Conservation (phyloP, 768 basidiomycete species). For the Lactarius psammicola region DNA sequence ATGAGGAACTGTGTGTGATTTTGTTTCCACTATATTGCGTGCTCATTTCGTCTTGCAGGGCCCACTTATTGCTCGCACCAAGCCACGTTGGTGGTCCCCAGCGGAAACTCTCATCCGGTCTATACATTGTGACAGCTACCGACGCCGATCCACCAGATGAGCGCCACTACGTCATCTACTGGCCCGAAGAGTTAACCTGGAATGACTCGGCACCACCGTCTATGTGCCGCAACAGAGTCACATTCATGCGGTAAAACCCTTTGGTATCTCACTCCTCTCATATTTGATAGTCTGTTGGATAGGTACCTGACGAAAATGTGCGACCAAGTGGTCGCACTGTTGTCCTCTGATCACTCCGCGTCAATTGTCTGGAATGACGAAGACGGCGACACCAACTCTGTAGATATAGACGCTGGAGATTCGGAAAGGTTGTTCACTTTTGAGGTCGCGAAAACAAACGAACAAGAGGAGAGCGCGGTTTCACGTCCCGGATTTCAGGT, state of each 20-base stretch:
- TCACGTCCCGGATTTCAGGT: slow-evolving; percentile 44
- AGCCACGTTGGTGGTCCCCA: background rate
- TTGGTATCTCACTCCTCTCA: background rate
- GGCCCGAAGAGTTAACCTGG: slow-evolving; percentile 64
- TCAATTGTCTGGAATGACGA: slow-evolving; percentile 46
- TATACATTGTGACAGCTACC: background rate
- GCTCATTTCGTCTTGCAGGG: slow-evolving; percentile 18
- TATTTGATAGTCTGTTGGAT: background rate
- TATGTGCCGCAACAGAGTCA: slow-evolving; percentile 51
- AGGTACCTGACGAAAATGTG: slow-evolving; percentile 35
- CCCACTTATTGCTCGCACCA: slow-evolving; percentile 24
- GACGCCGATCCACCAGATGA: slow-evolving; percentile 22
- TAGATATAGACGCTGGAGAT: slow-evolving; percentile 43
- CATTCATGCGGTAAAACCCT: slow-evolving; percentile 55
- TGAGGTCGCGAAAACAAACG: slow-evolving; percentile 52
- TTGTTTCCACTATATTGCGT: background rate
- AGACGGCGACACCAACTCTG: slow-evolving; percentile 27
- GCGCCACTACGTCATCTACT: slow-evolving; percentile 51
- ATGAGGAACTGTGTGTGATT: slow-evolving; percentile 41
- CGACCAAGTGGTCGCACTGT: slow-evolving; percentile 52
- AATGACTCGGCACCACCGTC: slow-evolving; percentile 46
- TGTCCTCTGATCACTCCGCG: slow-evolving; percentile 48
- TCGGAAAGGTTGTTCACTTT: slow-evolving; percentile 51
- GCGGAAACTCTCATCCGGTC: background rate
- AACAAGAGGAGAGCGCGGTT: slow-evolving; percentile 52